Evolutionary conservation across 192 early-diverging fungal genomes (phyloP).

Genomic region (Pilaira anomala): DNA sequence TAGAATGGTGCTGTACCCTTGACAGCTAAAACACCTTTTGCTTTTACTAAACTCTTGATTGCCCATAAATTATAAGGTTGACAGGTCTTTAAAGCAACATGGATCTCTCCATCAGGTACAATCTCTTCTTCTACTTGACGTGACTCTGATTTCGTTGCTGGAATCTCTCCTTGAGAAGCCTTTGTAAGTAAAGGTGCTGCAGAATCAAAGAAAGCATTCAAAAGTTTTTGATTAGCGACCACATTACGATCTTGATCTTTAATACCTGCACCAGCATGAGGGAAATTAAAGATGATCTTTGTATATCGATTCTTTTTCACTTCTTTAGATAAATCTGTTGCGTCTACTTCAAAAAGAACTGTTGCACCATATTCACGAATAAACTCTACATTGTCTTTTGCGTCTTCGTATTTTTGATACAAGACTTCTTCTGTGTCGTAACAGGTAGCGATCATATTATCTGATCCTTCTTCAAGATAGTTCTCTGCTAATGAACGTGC

Average conservation of each 20-base stretch:
- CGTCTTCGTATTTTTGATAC: constrained; percentile 74
- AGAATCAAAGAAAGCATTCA: constrained; percentile 62
- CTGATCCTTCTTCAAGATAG: constrained; percentile 48
- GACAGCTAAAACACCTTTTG: constrained; percentile 52
- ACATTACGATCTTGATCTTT: constrained; percentile 92
- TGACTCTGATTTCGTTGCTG: background rate
- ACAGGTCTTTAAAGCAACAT: constrained; percentile 82
- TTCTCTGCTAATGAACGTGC: constrained; percentile 63
- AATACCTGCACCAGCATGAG: constrained; percentile 86
- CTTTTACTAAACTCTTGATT: constrained; percentile 71
- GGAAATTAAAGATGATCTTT: constrained; percentile 95
- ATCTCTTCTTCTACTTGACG: constrained; percentile 5
- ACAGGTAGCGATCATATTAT: constrained; percentile 71
- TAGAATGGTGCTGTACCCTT: constrained; percentile 63
- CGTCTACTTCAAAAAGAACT: constrained; percentile 78
- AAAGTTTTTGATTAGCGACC: constrained; percentile 67
- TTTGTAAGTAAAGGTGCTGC: constrained; percentile 50
- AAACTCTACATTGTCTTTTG: constrained; percentile 60
- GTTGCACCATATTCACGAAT: constrained; percentile 61
- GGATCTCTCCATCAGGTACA: constrained; percentile 57
- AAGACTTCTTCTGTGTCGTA: constrained; percentile 69
- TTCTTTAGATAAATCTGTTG: constrained; percentile 59
- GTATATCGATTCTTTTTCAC: constrained; percentile 63
- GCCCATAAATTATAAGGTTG: constrained; percentile 88
- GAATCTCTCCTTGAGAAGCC: background rate